Evolutionary conservation across 176 grass and related monocot genomes (phyloP), one percentile per base, ranked within the genome.

Genomic region (Chloris gayana): DNA sequence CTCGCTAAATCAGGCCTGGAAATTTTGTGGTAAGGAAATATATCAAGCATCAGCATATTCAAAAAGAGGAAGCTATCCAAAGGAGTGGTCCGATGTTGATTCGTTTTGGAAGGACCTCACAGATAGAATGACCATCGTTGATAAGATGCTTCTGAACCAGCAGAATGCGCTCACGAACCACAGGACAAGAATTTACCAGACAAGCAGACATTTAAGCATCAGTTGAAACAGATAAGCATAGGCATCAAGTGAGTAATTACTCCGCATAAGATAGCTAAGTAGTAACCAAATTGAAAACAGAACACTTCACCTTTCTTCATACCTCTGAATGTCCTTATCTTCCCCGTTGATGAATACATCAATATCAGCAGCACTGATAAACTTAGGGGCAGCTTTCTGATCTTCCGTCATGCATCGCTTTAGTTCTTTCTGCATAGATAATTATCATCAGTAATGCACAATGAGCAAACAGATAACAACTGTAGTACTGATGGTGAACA

Each of bases 91-190:
- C 34, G 91, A 99, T 91, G 79, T 93, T 22, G 83, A 92, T 58
- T 77, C 57, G 64, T 99, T 99, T 76, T 99, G 96, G 96, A 87
- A 88, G 74, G 92, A 93, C 83, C 89, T 99, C 76, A 91, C 84
- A 3, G 88, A 95, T 37, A 91, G 86, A 57, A 77, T 98, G 69
- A 62, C 73, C 24, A 91, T 85, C 59, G 39, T 98, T 47, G 92
- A 87, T 24, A 83, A 91, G 37, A 79, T 80, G 63, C 82, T 87
- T 32, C 44, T 53, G 26, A 67, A 63, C 54, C 68, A 69, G 63
- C 67, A 88, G 60, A 74, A 44, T 70, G 76, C 81, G 64, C 79
- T 94, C 61, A 82, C 92, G 30, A 39, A 39, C 8, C 8, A n/a
- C 7, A n/a, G 21, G 21, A 56, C 49, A 37, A 37, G 14, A 17